Evolutionary conservation across 257 asterid genomes (phyloP), one percentile per base, ranked within the genome.

Genomic region (Coffea canephora): DNA sequence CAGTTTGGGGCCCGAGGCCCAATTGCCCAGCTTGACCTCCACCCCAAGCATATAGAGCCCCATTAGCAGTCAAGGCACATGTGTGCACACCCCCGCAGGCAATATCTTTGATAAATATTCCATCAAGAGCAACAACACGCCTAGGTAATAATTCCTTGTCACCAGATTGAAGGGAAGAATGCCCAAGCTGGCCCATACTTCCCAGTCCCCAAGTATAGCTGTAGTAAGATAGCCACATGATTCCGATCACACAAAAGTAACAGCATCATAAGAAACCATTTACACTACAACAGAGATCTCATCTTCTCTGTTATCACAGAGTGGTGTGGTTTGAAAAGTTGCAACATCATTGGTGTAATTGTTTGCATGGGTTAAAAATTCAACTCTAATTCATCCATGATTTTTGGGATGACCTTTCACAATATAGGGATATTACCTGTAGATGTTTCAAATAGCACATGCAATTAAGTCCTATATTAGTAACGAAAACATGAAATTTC

Each of bases 191-290:
- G 48, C 99, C 98, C 97, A 91, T 88, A 85, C 91, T 94, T 82
- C 98, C 99, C 12, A 91, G 91, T 78, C 99, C 99, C 99, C 99
- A 96, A 41, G 98, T 94, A 77, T 94, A 96, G 78, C 99, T 96
- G 95, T 78, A 71, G 75, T 43, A 34, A 23, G 72, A 41, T 73
- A 23, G 31, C 2, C 36, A 48, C 14, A 84, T 66, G 36, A 79
- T 21, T 21, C 19, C 6, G 8, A 48, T 1, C 11, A 34, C 55
- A 70, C 13, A 14, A 48, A 69, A 69, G 31, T 21, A 67, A 69
- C 34, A 31, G 39, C 41, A 19, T 19, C 21, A 3, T 62, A n/a
- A 31, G 4, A 1, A 50, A 50, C 54, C 6, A 49, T 34, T 50
- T 49, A 25, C 5, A 11, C 1, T 3, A 66, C 9, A 23, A 27